phyloP scores from a whole-genome alignment of 805 yeast genomes.

The Alloascoidea hylecoeti region DNA sequence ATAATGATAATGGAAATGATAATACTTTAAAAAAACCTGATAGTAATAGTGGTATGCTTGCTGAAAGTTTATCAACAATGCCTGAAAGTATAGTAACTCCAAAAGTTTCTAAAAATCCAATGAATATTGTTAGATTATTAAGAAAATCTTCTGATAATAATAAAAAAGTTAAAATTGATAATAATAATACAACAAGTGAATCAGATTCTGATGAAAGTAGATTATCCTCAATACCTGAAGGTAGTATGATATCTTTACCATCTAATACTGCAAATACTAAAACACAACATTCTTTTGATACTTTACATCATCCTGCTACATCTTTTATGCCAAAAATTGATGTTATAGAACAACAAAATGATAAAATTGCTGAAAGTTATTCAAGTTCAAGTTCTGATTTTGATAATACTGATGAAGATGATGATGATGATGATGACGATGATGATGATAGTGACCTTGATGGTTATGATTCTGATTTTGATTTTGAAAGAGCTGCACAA shows the following conservation, averaged over 20 bases:
- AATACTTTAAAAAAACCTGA: no score
- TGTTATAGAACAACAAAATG: no score
- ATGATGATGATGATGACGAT: constrained; percentile 12
- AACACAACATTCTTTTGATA: no score
- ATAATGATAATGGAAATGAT: no score
- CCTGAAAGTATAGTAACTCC: no score
- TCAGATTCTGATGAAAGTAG: background rate
- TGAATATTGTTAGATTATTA: background rate
- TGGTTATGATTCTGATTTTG: constrained; percentile 17
- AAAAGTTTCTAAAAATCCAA: background rate
- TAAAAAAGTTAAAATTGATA: background rate
- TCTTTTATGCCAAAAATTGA: no score
- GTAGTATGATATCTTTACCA: no score
- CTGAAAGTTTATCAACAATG: no score
- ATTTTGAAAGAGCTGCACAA: constrained; percentile 18
- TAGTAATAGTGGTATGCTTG: no score
- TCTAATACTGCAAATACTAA: no score
- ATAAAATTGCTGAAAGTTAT: no score
- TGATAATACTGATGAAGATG: constrained; percentile 12
- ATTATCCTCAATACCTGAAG: background rate
- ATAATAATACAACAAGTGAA: background rate
- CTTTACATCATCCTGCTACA: no score
- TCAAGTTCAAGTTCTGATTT: constrained; percentile 6
- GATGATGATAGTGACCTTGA: constrained; percentile 16
- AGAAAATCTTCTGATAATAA: background rate